These are phyloP conservation scores for Umbilicus rupestris DNA, from an alignment of 164 flowering plant species.

Conservation along the genomic window DNA sequence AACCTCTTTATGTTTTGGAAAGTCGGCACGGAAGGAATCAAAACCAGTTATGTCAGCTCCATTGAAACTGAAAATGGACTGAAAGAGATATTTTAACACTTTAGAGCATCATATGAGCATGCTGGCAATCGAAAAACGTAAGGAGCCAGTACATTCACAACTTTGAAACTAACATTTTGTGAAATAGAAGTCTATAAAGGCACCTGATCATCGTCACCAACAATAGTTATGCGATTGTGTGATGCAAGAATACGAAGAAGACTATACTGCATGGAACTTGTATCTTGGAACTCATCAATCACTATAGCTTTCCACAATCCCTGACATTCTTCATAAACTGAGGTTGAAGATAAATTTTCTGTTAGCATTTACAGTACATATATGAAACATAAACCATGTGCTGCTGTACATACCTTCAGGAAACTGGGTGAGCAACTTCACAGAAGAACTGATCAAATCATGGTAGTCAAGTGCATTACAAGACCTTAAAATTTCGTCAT, in stretches of 20 bases:
- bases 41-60: constrained; percentile 89
- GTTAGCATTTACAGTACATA: background rate
- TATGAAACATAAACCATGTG: background rate
- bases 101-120: background rate
- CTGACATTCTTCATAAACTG: constrained; percentile 62
- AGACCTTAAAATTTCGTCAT: constrained; percentile 54
- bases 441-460: constrained; percentile 76
- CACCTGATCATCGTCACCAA: constrained; percentile 99
- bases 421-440: constrained; percentile 61
- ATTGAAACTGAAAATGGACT: constrained; percentile 97
- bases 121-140: background rate
- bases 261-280: constrained; percentile 83
- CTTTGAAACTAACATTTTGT: background rate
- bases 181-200: background rate
- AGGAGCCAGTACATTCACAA: background rate
- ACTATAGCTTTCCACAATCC: constrained; percentile 75
- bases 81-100: constrained; percentile 21
- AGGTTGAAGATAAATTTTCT: constrained; percentile 7
- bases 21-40: constrained; percentile 82
- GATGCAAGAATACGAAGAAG: constrained; percentile 65
- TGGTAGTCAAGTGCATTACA: constrained; percentile 97
- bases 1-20: constrained; percentile 79
- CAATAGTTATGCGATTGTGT: constrained; percentile 67
- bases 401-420: constrained; percentile 53
- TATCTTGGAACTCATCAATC: constrained; percentile 94